These are phyloP conservation scores for Yarrowia galli DNA, from an alignment of 1,139 yeast species.

Conservation along the genomic window DNA sequence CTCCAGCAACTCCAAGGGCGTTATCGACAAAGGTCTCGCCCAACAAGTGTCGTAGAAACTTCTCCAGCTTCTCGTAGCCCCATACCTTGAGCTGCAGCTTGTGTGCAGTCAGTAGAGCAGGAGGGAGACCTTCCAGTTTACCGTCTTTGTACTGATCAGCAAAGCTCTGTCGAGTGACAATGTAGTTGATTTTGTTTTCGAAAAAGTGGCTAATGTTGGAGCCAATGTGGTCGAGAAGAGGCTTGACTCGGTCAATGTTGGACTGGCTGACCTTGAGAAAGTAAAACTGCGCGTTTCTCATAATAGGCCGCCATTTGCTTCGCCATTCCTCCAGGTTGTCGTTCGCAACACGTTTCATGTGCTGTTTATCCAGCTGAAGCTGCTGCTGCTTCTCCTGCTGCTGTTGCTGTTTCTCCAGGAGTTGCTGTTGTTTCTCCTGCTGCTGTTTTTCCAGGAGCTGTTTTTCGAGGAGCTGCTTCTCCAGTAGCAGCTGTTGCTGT, in stretches of 20 bases:
- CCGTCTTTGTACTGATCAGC: conserved; percentile 54
- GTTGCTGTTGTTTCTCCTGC: too few species aligned
- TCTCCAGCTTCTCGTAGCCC: conserved; percentile 83
- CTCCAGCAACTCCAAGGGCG: conserved; percentile 40
- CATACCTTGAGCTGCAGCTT: conserved; percentile 76
- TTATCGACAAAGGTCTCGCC: conserved; percentile 49
- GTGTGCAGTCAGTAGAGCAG: conserved; percentile 72
- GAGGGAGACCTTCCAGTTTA: conserved; percentile 54
- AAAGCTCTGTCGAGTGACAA: conserved; percentile 58
- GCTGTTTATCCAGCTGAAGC: conserved; percentile 23
- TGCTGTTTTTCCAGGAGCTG: too few species aligned
- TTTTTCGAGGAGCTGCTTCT: too few species aligned
- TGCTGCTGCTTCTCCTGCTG: conserved; percentile 14
- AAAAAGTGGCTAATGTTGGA: conserved; percentile 70
- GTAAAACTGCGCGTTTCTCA: conserved; percentile 76
- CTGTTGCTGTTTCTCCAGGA: too few species aligned
- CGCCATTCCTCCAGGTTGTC: conserved; percentile 64
- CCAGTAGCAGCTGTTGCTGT: conserved; percentile 15
- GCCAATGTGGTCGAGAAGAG: conserved; percentile 46
- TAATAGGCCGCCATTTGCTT: conserved; percentile 76
- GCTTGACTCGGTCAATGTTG: conserved; percentile 29
- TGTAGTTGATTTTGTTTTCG: conserved; percentile 79
- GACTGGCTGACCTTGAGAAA: conserved; percentile 71
- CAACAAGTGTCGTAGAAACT: conserved; percentile 79
- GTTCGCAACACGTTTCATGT: conserved; percentile 40